Conservation (phyloP, 169 alveolate genomes). For the Miamiensis avidus region DNA sequence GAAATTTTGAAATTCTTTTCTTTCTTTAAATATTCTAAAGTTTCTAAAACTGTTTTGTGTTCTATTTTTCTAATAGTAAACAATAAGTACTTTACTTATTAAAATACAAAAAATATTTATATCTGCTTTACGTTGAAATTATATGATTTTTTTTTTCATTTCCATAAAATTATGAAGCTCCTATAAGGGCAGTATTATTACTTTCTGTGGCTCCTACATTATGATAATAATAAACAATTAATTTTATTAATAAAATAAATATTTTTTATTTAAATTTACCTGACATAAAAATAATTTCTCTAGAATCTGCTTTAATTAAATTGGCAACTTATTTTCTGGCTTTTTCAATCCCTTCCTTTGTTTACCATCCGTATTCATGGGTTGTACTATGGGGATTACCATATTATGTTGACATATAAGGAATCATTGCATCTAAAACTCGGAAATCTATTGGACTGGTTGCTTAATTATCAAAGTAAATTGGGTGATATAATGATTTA, state of each 20-base stretch:
- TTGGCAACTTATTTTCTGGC: conserved; percentile 91
- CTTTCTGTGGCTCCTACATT: conserved; percentile 95
- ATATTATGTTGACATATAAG: conserved; percentile 89
- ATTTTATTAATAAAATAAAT: too few species aligned
- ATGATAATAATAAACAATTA: neutral
- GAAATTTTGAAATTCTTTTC: conserved; percentile 91
- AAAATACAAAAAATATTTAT: too few species aligned
- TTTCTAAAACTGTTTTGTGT: conserved; percentile 97
- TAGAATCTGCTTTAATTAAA: conserved; percentile 87
- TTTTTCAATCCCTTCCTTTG: conserved; percentile 91
- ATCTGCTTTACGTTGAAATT: conserved; percentile 93
- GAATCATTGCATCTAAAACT: conserved; percentile 97
- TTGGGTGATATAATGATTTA: too few species aligned
- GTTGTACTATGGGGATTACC: conserved; percentile 98
- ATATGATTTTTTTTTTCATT: conserved; percentile 89
- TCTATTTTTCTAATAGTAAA: conserved; percentile 62
- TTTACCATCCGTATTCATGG: conserved; percentile 97
- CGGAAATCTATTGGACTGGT: conserved; percentile 98
- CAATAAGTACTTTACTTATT: too few species aligned
- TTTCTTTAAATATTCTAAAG: conserved; percentile 86
- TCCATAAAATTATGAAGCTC: conserved; percentile 73
- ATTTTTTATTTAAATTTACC: conserved; percentile 52
- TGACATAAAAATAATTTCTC: conserved; percentile 95
- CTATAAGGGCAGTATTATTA: conserved; percentile 95
- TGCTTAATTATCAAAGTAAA: conserved; percentile 95